Percentiles rank a stretch among this genome's conserved stretches.
These are phyloP conservation scores for Ascochyta fabae DNA, from an alignment of 2,329 filamentous ascomycete genomes.

Conservation along the genomic window DNA sequence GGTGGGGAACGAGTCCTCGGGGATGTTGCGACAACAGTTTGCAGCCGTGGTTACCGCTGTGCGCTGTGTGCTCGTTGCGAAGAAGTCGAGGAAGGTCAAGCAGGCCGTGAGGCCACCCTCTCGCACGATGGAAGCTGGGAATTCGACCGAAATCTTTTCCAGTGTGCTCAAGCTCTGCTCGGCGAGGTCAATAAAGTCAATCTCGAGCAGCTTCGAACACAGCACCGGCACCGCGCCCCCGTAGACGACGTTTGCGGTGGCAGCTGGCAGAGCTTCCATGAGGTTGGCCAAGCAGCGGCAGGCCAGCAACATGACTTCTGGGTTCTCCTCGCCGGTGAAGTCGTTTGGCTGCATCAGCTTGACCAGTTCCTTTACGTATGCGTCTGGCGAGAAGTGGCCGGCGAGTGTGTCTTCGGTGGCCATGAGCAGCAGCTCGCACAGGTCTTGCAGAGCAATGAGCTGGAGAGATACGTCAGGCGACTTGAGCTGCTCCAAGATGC, in stretches of 20 bases:
- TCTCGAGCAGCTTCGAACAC: constrained; percentile 93
- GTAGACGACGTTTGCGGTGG: constrained; percentile 94
- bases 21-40: constrained; percentile 97
- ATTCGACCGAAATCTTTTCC: constrained; percentile 97
- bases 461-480: constrained; percentile 87
- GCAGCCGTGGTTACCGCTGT: constrained; percentile 97
- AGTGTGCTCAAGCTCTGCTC: constrained; percentile 96
- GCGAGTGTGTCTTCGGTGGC: constrained; percentile 97
- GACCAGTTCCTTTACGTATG: constrained; percentile 94
- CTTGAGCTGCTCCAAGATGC: constrained; percentile 65
- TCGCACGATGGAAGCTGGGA: constrained; percentile 90
- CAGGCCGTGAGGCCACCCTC: constrained; percentile 97
- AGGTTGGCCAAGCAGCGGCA: constrained; percentile 95
- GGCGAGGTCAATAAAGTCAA: constrained; percentile 95
- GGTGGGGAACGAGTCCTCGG: constrained; percentile 88
- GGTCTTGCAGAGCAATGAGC: constrained; percentile 87
- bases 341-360: constrained; percentile 89
- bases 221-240: constrained; percentile 94
- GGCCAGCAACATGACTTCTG: constrained; percentile 95
- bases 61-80: constrained; percentile 93
- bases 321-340: constrained; percentile 84
- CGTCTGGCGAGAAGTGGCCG: constrained; percentile 91
- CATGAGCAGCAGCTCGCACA: constrained; percentile 90
- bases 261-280: constrained; percentile 94
- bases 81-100: constrained; percentile 94